phyloP scores from a whole-genome alignment of 306 rosid species.

The Astragalus membranaceus region DNA sequence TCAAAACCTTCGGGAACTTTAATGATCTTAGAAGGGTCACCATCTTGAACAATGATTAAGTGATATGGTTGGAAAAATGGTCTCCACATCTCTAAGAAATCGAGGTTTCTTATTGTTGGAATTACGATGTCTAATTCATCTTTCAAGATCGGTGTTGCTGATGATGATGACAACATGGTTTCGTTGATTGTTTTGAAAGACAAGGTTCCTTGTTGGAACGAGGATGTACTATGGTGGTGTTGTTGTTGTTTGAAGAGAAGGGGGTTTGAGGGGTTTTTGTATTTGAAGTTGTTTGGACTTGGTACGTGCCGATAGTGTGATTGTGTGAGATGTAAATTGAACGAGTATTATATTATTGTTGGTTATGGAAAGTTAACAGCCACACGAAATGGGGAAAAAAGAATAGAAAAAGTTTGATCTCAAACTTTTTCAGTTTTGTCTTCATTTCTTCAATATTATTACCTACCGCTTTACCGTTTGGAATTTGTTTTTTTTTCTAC shows the following conservation, averaged over 20 bases:
- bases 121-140: slow-evolving; percentile 81
- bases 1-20: slow-evolving; percentile 69
- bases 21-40: slow-evolving; percentile 59
- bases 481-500: no score
- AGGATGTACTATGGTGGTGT: no score
- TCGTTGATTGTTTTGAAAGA: background rate
- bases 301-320: slow-evolving; percentile 14
- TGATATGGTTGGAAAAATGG: slow-evolving; percentile 63
- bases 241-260: no score
- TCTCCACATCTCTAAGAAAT: slow-evolving; percentile 76
- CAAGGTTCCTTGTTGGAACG: background rate
- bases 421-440: no score
- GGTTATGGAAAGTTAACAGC: no score
- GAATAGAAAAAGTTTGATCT: no score
- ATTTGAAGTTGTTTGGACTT: background rate
- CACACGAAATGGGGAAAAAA: no score
- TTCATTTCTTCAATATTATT: no score
- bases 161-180: slow-evolving; percentile 32
- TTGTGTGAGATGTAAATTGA: background rate
- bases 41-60: slow-evolving; percentile 81
- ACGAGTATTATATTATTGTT: no score
- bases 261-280: slow-evolving; percentile 13
- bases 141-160: slow-evolving; percentile 38
- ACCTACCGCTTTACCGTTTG: no score
- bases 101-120: slow-evolving; percentile 75